Evolutionary conservation across 1,284 basidiomycete genomes (phyloP).

Genomic region (Chondrostereum purpureum): DNA sequence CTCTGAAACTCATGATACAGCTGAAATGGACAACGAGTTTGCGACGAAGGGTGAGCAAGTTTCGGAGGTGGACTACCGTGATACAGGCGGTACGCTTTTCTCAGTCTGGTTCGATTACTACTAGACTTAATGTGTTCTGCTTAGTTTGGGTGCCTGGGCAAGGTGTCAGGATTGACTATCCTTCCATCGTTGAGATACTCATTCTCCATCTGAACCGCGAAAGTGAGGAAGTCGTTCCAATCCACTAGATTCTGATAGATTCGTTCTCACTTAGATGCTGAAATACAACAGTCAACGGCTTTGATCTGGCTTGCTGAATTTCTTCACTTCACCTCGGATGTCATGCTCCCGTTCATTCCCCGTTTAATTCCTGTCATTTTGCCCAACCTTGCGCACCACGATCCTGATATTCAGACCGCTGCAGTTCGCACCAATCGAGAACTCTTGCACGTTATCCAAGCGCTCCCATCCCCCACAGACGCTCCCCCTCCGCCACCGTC

Average conservation of each 20-base stretch:
- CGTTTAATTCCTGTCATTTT: constrained; percentile 88
- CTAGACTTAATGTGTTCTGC: constrained; percentile 23
- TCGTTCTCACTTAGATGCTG: constrained; percentile 55
- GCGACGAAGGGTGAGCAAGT: constrained; percentile 36
- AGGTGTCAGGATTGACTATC: constrained; percentile 87
- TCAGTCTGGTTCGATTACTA: constrained; percentile 3
- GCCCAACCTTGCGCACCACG: constrained; percentile 91
- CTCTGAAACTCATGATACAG: constrained; percentile 44
- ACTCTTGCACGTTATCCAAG: constrained; percentile 81
- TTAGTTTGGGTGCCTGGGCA: constrained; percentile 88
- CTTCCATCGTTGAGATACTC: constrained; percentile 90
- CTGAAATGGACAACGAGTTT: constrained; percentile 36
- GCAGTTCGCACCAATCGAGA: constrained; percentile 85
- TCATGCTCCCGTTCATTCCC: constrained; percentile 93
- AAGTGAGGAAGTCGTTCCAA: constrained; percentile 48
- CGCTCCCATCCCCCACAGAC: constrained; percentile 68
- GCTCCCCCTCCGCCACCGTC: constrained; percentile 33
- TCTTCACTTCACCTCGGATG: constrained; percentile 80
- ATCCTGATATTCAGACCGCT: constrained; percentile 81
- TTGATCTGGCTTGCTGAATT: constrained; percentile 93
- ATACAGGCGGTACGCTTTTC: constrained; percentile 51
- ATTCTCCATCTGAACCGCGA: constrained; percentile 75
- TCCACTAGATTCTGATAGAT: not conserved
- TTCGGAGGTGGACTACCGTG: constrained; percentile 48
- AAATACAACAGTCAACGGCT: constrained; percentile 84